A percentile compares a stretch with the other conserved stretches of the same genome.
These are phyloP conservation scores for Arabidopsis thaliana DNA, from an alignment of 345 rosid genomes.

Conservation along the genomic window TAIR10.1 NC_003070.9:4107501-4108000, in stretches of 20 bases:
- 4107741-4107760: background rate
- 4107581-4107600: background rate
- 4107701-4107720: conserved; percentile 36
- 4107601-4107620: conserved; percentile 15
- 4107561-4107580: background rate
- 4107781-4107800: background rate
- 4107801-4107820: conserved; percentile 13
- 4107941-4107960: conserved; percentile 26
- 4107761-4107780: conserved; percentile 28
- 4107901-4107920: conserved; percentile 40
- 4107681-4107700: conserved; percentile 28
- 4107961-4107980: conserved; percentile 30
- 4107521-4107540: background rate
- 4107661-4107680: conserved; percentile 30
- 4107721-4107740: conserved; percentile 20
- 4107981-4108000: conserved; percentile 6
- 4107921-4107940: conserved; percentile 20
- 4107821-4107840: conserved; percentile 30
- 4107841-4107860: conserved; percentile 37
- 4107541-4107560: background rate
- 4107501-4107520: background rate
- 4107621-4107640: conserved; percentile 20
- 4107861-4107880: conserved; percentile 32
- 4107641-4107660: conserved; percentile 15
- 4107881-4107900: conserved; percentile 43